Percentiles rank a stretch among this genome's conserved stretches.
Conservation (phyloP, 2,329 filamentous ascomycete genomes). For the Botrytis medusae region DNA sequence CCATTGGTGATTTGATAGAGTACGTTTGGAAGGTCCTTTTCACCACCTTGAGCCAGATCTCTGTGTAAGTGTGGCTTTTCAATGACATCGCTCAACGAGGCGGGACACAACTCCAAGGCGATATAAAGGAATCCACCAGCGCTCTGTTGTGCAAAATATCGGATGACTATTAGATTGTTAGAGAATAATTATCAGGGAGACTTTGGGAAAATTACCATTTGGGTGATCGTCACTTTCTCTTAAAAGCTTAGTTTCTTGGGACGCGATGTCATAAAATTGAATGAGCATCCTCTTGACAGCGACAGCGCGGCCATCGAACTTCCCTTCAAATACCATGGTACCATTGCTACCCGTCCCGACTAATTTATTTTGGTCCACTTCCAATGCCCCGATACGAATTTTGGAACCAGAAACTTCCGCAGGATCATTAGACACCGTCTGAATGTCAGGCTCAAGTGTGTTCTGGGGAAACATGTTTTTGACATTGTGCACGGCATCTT, state of each 20-base stretch:
- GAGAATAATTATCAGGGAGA: constrained; percentile 15
- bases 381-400: constrained; percentile 62
- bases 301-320: constrained; percentile 87
- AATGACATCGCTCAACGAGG: constrained; percentile 87
- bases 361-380: constrained; percentile 62
- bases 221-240: constrained; percentile 93
- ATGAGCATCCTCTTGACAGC: constrained; percentile 97
- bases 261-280: constrained; percentile 93
- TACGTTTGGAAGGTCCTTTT: constrained; percentile 73
- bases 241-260: constrained; percentile 86
- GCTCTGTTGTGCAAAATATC: constrained; percentile 90
- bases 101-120: constrained; percentile 88
- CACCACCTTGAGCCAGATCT: constrained; percentile 69
- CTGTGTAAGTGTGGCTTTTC: constrained; percentile 69
- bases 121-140: constrained; percentile 93
- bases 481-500: constrained; percentile 58
- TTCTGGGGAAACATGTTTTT: constrained; percentile 55
- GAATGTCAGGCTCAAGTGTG: constrained; percentile 61
- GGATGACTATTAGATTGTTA: constrained; percentile 65
- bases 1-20: constrained; percentile 89
- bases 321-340: constrained; percentile 94
- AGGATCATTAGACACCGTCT: constrained; percentile 57
- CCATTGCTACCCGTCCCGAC: constrained; percentile 86
- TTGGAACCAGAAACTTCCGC: constrained; percentile 59
- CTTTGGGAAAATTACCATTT: constrained; percentile 58